Evolutionary conservation across 768 basidiomycete species (phyloP).

Genomic region (Russula sp.): DNA sequence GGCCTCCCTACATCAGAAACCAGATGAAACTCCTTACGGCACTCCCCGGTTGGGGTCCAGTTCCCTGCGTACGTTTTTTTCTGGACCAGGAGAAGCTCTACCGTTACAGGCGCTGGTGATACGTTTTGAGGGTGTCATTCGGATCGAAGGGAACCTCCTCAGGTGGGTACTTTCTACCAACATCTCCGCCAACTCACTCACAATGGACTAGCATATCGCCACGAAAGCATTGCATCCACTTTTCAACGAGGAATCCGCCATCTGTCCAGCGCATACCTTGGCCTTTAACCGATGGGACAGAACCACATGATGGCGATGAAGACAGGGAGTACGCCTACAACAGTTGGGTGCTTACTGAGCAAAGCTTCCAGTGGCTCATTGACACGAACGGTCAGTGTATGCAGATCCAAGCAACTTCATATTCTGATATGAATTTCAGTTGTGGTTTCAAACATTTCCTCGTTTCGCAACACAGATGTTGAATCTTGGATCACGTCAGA

Average conservation of each 20-base stretch:
- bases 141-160: conserved; percentile 64
- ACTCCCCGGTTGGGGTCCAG: conserved; percentile 42
- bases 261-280: conserved; percentile 81
- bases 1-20: conserved; percentile 53
- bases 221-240: conserved; percentile 57
- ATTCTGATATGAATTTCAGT: conserved; percentile 35
- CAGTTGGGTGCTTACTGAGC: conserved; percentile 62
- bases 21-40: conserved; percentile 49
- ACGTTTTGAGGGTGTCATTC: conserved; percentile 75
- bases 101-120: conserved; percentile 61
- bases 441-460: conserved; percentile 53
- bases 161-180: conserved; percentile 39
- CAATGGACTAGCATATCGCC: conserved; percentile 56
- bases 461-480: conserved; percentile 49
- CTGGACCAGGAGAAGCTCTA: conserved; percentile 75
- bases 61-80: conserved; percentile 60
- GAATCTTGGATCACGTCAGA: conserved; percentile 86
- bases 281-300: conserved; percentile 48
- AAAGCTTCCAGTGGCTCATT: conserved; percentile 67
- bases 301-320: conserved; percentile 28
- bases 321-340: conserved; percentile 43
- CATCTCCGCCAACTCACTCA: conserved; percentile 5
- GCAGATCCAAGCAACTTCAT: background rate
- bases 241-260: conserved; percentile 67
- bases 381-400: conserved; percentile 54